phyloP scores from a whole-genome alignment of 139 green algal species.

The Closterium sp. region DNA sequence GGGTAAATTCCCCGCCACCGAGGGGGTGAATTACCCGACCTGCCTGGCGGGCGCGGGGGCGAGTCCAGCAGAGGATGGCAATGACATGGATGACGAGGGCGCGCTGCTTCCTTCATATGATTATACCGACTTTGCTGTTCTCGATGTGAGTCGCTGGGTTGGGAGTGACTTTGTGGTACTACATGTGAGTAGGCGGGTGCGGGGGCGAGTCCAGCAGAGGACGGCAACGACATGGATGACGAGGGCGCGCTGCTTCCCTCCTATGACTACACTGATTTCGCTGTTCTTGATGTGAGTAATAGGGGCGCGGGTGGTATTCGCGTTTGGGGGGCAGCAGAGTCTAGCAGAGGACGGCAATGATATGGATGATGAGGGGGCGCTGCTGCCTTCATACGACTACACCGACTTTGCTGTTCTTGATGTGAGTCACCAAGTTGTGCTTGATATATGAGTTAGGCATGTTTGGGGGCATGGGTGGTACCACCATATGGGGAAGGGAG shows the following conservation, averaged over 20 bases:
- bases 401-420: conserved; percentile 3
- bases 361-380: conserved; percentile 30
- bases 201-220: conserved; percentile 4
- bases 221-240: no score
- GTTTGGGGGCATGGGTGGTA: no score
- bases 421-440: no score
- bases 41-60: conserved; percentile 32
- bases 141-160: conserved; percentile 16
- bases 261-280: no score
- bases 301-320: no score
- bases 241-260: no score
- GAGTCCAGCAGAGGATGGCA: conserved; percentile 43
- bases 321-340: no score
- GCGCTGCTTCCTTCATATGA: conserved; percentile 35
- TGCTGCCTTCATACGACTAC: conserved; percentile 36
- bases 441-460: no score
- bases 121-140: conserved; percentile 44
- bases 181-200: not conserved
- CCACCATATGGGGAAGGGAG: no score
- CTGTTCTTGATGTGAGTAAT: no score
- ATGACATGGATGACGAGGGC: conserved; percentile 35
- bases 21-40: conserved; percentile 45
- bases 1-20: conserved; percentile 36
- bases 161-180: no score
- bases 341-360: conserved; percentile 45